phyloP scores from a whole-genome alignment of 2,329 filamentous ascomycete genomes.

The Fusarium drepaniforme region DNA sequence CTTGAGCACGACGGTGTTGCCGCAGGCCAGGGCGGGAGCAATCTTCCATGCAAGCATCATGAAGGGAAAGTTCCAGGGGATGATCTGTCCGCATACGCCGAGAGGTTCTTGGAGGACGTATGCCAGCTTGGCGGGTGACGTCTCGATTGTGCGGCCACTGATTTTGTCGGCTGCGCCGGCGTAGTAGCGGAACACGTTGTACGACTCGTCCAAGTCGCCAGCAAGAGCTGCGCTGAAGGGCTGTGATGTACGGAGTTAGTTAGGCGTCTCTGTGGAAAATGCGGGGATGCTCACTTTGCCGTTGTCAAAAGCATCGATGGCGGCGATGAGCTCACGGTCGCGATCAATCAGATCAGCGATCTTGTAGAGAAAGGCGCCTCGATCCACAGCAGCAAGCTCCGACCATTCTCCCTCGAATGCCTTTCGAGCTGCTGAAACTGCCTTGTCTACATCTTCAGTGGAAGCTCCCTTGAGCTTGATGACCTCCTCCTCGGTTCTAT shows the following conservation, averaged over 20 bases:
- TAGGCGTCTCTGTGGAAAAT: fast-evolving
- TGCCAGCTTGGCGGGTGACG: constrained; percentile 71
- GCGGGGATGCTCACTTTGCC: constrained; percentile 27
- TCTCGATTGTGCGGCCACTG: constrained; percentile 75
- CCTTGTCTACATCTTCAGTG: constrained; percentile 35
- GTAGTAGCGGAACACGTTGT: constrained; percentile 71
- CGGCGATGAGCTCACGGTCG: constrained; percentile 41
- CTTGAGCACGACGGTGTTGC: constrained; percentile 70
- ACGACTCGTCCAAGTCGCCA: constrained; percentile 64
- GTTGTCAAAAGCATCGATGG: constrained; percentile 42
- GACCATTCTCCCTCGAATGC: constrained; percentile 43
- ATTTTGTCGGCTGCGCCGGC: constrained; percentile 79
- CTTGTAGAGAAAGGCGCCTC: constrained; percentile 39
- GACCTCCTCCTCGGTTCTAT: constrained; percentile 41
- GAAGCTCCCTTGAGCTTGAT: constrained; percentile 38
- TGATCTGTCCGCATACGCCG: constrained; percentile 76
- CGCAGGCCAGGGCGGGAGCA: constrained; percentile 72
- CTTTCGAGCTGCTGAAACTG: constrained; percentile 38
- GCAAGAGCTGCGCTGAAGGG: constrained; percentile 56
- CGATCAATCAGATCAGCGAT: constrained; percentile 38
- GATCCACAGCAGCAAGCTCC: constrained; percentile 36
- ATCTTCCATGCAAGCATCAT: constrained; percentile 75
- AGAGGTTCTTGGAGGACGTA: constrained; percentile 77
- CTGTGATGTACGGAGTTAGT: constrained; percentile 6
- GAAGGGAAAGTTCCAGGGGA: constrained; percentile 61